These are phyloP conservation scores for Serendipita indica DNA, from an alignment of 768 basidiomycete species.

Conservation along the genomic window DNA sequence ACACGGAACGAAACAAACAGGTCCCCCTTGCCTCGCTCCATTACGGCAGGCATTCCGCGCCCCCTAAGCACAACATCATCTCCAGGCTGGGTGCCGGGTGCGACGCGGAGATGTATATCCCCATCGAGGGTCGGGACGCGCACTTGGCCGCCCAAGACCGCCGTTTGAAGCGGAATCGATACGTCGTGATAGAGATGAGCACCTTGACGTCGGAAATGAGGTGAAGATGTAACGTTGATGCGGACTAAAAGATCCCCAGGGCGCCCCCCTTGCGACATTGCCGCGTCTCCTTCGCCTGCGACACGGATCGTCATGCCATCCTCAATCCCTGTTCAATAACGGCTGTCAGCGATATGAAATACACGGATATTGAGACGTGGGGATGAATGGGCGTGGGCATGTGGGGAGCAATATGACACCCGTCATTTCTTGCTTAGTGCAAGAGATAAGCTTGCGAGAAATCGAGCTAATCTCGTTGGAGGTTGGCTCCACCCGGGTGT, in stretches of 20 bases:
- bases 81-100: conserved; percentile 86
- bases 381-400: too few species aligned
- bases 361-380: neutral
- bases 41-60: conserved; percentile 58
- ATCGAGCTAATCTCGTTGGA: neutral
- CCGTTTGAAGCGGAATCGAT: conserved; percentile 78
- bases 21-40: conserved; percentile 49
- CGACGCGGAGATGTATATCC: conserved; percentile 86
- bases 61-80: conserved; percentile 92
- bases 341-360: neutral
- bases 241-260: conserved; percentile 79
- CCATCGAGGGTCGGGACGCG: conserved; percentile 91
- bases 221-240: conserved; percentile 68
- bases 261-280: conserved; percentile 60
- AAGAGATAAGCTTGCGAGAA: neutral
- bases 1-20: conserved; percentile 80
- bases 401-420: too few species aligned
- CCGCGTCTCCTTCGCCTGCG: conserved; percentile 67
- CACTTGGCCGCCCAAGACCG: conserved; percentile 83
- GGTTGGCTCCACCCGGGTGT: too few species aligned
- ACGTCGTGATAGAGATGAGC: conserved; percentile 81
- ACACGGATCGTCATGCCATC: conserved; percentile 87
- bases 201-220: conserved; percentile 80
- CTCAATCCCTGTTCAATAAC: conserved; percentile 53
- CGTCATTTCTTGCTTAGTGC: too few species aligned